Evolutionary conservation across 2,329 filamentous ascomycete genomes (phyloP), one percentile per base, ranked within the genome.

Genomic region (Cladosporium sp.): DNA sequence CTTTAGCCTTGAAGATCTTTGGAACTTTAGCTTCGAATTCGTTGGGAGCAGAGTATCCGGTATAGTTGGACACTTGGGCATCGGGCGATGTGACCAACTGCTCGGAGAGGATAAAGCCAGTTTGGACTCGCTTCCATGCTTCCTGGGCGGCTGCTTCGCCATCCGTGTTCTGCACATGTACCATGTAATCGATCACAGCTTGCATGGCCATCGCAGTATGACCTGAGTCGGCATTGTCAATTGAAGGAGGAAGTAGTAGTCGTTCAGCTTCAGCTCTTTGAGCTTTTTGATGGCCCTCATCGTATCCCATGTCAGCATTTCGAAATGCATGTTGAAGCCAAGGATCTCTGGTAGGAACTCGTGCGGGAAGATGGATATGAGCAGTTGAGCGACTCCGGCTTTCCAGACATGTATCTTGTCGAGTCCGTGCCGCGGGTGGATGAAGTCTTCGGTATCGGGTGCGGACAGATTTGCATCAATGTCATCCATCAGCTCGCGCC

Each of bases 191-290:
- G n/a, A 52, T 16, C 6, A 52, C 79, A 18, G 76, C 75, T 26
- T 76, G 69, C 64, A 77, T 71, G 1, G 82, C 81, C 78, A 85
- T 84, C 2, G 80, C 80, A 14, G 80, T 76, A 69, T 85, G 83
- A 0, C 83, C 82, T 0, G 78, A 80, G 66, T 83, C 74, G 5
- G 77, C 74, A 68, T 84, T 85, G 68, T 85, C 83, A 59, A 85
- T 84, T 85, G 83, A 4, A 85, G 73, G n/a, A 79, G 69, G 69
- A 84, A 85, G 69, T 84, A 85, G 49, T 81, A 80, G 0, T 78
- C 70, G 64, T 82, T 74, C 10, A 85, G 67, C 5, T 72, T 71
- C 26, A 85, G 65, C 67, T 52, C 49, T 52, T 52, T 52, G 26
- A 52, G 49, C 49, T 52, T 23, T 7, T 52, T 52, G 49, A 52